Percentiles rank a stretch among this genome's conserved stretches.
Evolutionary conservation across 345 rosid species (phyloP).

Genomic region (Hypericum perforatum): DNA sequence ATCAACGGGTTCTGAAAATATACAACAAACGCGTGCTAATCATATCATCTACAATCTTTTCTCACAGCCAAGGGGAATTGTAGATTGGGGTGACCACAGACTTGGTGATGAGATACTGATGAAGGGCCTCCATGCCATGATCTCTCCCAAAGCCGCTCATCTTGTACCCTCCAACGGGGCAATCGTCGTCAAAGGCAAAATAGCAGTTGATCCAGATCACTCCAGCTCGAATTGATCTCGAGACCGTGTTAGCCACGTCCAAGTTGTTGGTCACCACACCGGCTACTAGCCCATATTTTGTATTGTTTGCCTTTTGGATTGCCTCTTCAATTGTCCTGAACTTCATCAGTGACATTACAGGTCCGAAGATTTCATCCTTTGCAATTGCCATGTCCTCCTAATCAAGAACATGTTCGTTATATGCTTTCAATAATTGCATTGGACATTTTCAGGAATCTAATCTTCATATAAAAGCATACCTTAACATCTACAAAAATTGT

Average conservation of each 20-base stretch:
- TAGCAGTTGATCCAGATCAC: slow-evolving; percentile 7
- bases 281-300: slow-evolving; percentile 2
- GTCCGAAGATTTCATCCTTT: slow-evolving; percentile 4
- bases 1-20: too few species aligned
- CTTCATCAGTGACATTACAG: background rate
- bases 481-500: background rate
- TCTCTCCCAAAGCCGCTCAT: too few species aligned
- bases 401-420: too few species aligned
- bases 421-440: too few species aligned
- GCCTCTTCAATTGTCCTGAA: background rate
- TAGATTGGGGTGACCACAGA: slow-evolving; percentile 1
- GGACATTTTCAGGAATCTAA: too few species aligned
- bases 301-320: background rate
- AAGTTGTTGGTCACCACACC: slow-evolving; percentile 2
- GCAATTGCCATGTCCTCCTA: slow-evolving; percentile 4
- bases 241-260: slow-evolving; percentile 1
- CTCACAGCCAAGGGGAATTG: slow-evolving; percentile 2
- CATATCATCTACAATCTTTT: too few species aligned
- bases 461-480: too few species aligned
- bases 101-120: background rate
- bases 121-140: background rate
- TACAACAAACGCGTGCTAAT: too few species aligned
- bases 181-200: background rate
- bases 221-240: slow-evolving; percentile 1
- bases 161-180: slow-evolving; percentile 6